Evolutionary conservation across 768 basidiomycete genomes (phyloP), one percentile per base, ranked within the genome.

Genomic region (Trametes cingulata): DNA sequence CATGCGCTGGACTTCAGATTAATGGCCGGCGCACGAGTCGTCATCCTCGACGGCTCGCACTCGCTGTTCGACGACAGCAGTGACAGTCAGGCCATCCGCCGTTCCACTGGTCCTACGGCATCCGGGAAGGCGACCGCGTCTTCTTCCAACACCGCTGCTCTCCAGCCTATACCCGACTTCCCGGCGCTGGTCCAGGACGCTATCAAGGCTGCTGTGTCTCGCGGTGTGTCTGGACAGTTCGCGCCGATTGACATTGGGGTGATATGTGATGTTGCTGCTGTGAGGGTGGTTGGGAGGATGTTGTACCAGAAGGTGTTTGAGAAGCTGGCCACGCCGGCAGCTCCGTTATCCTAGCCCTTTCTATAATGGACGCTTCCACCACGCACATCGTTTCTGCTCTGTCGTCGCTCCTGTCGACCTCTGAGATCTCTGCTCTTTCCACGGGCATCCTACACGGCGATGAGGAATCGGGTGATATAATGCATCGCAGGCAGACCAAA

Each of bases 1-100:
- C 85, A 92, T 69, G 91, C 89, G 0, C 77, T 94, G 53, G 91
- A 94, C 70, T 85, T 92, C 71, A 84, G 91, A 66, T 77, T 92
- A 67, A 83, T 92, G 83, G 80, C 77, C 12, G 78, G 78, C 36
- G 80, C 83, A 63, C 84, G 84, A 13, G 80, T 93, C 13, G 84
- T 80, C 19, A 84, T 94, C 49, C 72, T 92, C n/a, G 91, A 93
- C 68, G 89, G 80, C 3, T 87, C 90, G 0, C 77, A 84, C 69
- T 83, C 86, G 2, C 71, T 91, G 17, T 87, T 79, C 56, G 56
- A 60, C 24, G 61, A 56, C 46, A 56, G 54, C 43, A 49, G 54
- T 17, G 47, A 57, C 42, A 15, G 25, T 13, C 42, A 29, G 29
- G 52, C 35, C 14, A 5, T 39, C 17, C 46, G 46, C 6, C 52